Percentiles rank a stretch among this genome's conserved stretches.
Evolutionary conservation across 2,329 filamentous ascomycete genomes (phyloP).

Genomic region (Didymella glomerata): DNA sequence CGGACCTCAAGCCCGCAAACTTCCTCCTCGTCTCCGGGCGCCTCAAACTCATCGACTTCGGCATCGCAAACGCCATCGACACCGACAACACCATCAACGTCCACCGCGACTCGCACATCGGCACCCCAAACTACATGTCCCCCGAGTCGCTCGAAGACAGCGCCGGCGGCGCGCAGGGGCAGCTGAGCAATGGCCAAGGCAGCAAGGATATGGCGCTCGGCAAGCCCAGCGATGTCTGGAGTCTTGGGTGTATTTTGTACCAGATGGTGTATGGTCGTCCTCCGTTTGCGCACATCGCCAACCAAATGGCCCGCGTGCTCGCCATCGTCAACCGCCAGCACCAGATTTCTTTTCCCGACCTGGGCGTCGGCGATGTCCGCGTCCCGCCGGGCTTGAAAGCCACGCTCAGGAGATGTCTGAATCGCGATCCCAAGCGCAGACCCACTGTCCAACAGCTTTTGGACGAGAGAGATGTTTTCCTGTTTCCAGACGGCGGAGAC

Average conservation of each 20-base stretch:
- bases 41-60: constrained; percentile 97
- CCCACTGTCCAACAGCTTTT: constrained; percentile 67
- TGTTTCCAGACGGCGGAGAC: constrained; percentile 65
- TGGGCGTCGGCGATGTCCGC: constrained; percentile 69
- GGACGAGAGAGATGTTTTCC: constrained; percentile 62
- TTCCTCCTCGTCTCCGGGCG: constrained; percentile 91
- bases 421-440: constrained; percentile 64
- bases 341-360: constrained; percentile 74
- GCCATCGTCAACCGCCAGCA: constrained; percentile 84
- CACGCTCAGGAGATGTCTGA: constrained; percentile 66
- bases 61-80: constrained; percentile 96
- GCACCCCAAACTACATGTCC: constrained; percentile 98
- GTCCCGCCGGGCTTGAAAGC: constrained; percentile 65
- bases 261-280: constrained; percentile 98
- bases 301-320: constrained; percentile 85
- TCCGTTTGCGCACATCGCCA: constrained; percentile 90
- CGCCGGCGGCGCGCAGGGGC: constrained; percentile 66
- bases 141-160: constrained; percentile 92
- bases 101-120: constrained; percentile 92
- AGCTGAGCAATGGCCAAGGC: constrained; percentile 44
- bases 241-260: constrained; percentile 93
- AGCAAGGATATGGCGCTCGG: constrained; percentile 91
- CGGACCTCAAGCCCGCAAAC: constrained; percentile 95
- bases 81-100: constrained; percentile 96
- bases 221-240: constrained; percentile 96